Percentiles rank a stretch among this genome's conserved stretches.
These are phyloP conservation scores for Blechomonas ayalai DNA, from an alignment of 208 protist species.

Conservation along the genomic window DNA sequence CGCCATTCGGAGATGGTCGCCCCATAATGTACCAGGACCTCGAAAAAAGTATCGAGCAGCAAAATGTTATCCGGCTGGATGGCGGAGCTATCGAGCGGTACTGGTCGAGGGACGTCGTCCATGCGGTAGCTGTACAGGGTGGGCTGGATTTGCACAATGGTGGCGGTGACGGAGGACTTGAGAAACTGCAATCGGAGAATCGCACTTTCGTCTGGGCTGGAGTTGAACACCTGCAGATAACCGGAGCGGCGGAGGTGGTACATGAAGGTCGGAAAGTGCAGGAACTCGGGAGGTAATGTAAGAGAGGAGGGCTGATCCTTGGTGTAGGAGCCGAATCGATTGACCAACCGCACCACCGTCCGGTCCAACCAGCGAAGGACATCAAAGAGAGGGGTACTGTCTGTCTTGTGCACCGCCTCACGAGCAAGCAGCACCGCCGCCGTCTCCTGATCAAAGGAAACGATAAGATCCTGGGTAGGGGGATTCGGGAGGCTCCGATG, in stretches of 20 bases:
- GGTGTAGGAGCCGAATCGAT: conserved; percentile 91
- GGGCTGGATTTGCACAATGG: conserved; percentile 98
- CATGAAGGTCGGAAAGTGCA: conserved; percentile 98
- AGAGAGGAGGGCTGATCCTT: conserved; percentile 90
- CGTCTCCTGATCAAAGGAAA: conserved; percentile 97
- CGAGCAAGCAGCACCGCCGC: conserved; percentile 96
- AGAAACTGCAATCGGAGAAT: conserved; percentile 95
- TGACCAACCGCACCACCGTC: conserved; percentile 96
- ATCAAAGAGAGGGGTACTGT: conserved; percentile 94
- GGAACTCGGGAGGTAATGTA: conserved; percentile 88
- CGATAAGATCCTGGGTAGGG: conserved; percentile 52
- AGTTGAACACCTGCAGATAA: conserved; percentile 98
- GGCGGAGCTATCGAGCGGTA: conserved; percentile 88
- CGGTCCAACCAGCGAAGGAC: conserved; percentile 98
- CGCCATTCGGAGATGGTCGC: conserved; percentile 94
- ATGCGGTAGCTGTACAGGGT: conserved; percentile 96
- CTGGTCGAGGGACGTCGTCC: conserved; percentile 79
- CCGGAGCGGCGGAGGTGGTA: conserved; percentile 97
- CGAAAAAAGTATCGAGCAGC: conserved; percentile 99
- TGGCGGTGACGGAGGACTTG: conserved; percentile 91
- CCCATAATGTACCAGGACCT: conserved; percentile 97
- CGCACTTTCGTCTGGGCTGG: conserved; percentile 97
- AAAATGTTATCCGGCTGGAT: conserved; percentile 93
- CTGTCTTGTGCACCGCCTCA: conserved; percentile 94
- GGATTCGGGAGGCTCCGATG: conserved; percentile 39